Conservation (phyloP, 2,329 filamentous ascomycete species). For the Cladophialophora carrionii region DNA sequence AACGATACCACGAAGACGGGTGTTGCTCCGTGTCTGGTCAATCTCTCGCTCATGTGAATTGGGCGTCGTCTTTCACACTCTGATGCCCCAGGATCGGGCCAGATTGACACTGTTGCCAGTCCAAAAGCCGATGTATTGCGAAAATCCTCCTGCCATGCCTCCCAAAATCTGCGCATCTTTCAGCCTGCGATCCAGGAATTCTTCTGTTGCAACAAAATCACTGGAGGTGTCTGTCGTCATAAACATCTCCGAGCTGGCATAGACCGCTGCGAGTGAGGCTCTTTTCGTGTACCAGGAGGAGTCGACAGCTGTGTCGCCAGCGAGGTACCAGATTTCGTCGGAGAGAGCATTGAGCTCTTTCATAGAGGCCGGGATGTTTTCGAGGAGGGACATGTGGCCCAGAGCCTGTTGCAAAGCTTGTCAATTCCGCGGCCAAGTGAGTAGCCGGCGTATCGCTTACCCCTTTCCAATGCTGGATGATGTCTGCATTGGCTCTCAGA, state of each 20-base stretch:
- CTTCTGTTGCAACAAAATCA: conserved; percentile 74
- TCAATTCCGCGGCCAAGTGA: conserved; percentile 23
- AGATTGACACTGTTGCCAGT: conserved; percentile 77
- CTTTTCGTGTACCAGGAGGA: conserved; percentile 83
- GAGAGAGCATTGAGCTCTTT: conserved; percentile 77
- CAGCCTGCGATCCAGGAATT: conserved; percentile 76
- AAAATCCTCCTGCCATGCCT: conserved; percentile 64
- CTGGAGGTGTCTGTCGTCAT: conserved; percentile 86
- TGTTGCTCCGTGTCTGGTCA: not conserved
- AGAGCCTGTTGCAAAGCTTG: conserved; percentile 65
- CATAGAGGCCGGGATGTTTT: conserved; percentile 73
- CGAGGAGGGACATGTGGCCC: conserved; percentile 84
- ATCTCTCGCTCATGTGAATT: not conserved
- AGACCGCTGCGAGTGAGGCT: conserved; percentile 65
- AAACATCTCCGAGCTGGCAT: conserved; percentile 81
- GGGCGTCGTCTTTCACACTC: conserved; percentile 58
- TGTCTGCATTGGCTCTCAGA: conserved; percentile 70
- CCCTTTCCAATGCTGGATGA: conserved; percentile 84
- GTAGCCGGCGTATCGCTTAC: conserved; percentile 53
- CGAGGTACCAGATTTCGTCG: conserved; percentile 91
- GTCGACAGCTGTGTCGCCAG: conserved; percentile 81
- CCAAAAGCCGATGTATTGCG: conserved; percentile 82
- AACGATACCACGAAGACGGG: not conserved
- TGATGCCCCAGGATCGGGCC: conserved; percentile 82
- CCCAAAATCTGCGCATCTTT: conserved; percentile 69